Evolutionary conservation across 768 basidiomycete genomes (phyloP), one percentile per base, ranked within the genome.

Genomic region (Termitomyces sp.): DNA sequence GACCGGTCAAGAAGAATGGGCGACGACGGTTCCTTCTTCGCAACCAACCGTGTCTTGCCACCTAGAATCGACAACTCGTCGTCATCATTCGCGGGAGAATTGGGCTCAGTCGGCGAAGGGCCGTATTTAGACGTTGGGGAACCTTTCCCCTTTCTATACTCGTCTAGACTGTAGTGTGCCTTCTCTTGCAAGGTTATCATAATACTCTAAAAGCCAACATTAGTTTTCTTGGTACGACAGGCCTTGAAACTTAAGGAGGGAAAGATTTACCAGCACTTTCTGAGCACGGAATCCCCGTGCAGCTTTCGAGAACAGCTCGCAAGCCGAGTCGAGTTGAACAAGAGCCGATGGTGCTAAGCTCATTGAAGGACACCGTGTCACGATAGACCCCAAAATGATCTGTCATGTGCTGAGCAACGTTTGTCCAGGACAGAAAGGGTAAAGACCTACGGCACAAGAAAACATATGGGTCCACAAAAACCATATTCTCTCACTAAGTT

Each of bases 301-400:
- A 20, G 85, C 81, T 66, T 85, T 86, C n/a, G 83, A 76, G 63
- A 89, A 88, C 32, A 89, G 76, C 56, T 88, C 84, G 62, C 86
- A 88, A 6, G 87, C 87, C 0, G 88, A 88, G 66, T 89, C 86
- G 30, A 90, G 72, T 64, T 90, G 88, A 8, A 82, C 78, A 9
- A 90, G 77, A 4, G 87, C 88, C 24, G 87, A 89, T 18, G 86
- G 85, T 22, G 87, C 88, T 59, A 90, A 70, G 63, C 86, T 87
- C 82, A 89, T 87, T 18, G 88, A 89, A 12, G 88, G 87, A 69
- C 87, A 89, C 52, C 87, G 78, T 18, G 88, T 90, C 12, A 89
- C 87, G 36, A 90, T 87, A 22, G 87, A 86, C 36, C 87, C 87
- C 48, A 90, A 71, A 52, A 90, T 76, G 61, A 90, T 88, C 85